Conservation (phyloP, 306 rosid genomes). For the Vachellia collinsii region DNA sequence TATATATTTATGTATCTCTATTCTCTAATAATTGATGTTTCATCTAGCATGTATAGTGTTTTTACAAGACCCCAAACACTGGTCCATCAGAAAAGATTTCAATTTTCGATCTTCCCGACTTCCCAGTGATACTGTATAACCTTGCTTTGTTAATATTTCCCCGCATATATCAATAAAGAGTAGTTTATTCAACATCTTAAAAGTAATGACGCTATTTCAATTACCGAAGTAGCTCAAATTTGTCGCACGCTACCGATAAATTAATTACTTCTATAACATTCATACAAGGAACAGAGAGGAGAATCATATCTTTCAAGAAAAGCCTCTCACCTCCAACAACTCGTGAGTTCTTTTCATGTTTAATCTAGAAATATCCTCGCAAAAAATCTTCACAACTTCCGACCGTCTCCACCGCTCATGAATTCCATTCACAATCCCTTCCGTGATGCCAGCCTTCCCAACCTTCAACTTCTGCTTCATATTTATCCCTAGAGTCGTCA, state of each 20-base stretch:
- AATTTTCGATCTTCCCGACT: neutral
- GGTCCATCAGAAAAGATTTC: neutral
- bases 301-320: neutral
- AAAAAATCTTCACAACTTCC: slow-evolving; percentile 73
- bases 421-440: slow-evolving; percentile 87
- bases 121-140: neutral
- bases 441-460: slow-evolving; percentile 92
- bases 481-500: slow-evolving; percentile 55
- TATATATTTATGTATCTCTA: no score
- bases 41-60: no score
- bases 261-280: neutral
- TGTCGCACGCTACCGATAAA: neutral
- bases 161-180: neutral
- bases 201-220: slow-evolving; percentile 20
- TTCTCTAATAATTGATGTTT: no score
- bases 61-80: neutral
- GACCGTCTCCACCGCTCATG: slow-evolving; percentile 83
- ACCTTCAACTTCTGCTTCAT: slow-evolving; percentile 69
- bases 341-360: slow-evolving; percentile 98
- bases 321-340: slow-evolving; percentile 72
- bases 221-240: neutral
- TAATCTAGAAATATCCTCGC: slow-evolving; percentile 74
- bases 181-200: slow-evolving; percentile 10
- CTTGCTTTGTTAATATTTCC: slow-evolving; percentile 6
- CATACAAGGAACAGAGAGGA: neutral